Evolutionary conservation across 192 early-diverging fungal species (phyloP), one percentile per base, ranked within the genome.

Genomic region (Coemansia sp.): DNA sequence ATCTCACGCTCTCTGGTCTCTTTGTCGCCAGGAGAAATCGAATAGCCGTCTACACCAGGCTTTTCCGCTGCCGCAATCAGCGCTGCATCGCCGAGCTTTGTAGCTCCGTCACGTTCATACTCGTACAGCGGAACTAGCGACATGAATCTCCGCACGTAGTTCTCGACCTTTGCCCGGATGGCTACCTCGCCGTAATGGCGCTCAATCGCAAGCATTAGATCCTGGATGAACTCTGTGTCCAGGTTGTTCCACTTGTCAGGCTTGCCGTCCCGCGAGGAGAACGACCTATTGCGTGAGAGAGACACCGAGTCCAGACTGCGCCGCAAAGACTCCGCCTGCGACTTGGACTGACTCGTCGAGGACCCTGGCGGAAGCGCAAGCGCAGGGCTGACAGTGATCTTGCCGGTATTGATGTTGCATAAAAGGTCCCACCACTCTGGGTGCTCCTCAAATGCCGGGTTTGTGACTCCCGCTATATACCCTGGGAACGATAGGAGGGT

Each of bases 401-500:
- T 92, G 50, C 93, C 93, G 2, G 94, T 93, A 62, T 89, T 91
- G 60, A 98, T 91, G 69, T 97, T 94, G 73, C 90, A 96, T 19
- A 95, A 81, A n/a, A 98, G 83, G 83, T 98, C 96, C 94, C 94
- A 98, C 93, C 94, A 94, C 52, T 86, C 81, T 13, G 90, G 84
- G 34, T 94, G 89, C 66, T 96, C 92, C 67, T 96, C 94, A 80
- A 97, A 95, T 1, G 91, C 85, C n/a, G 92, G 91, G 74, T 98
- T 96, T 0, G 96, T 96, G 10, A 96, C 94, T 15, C 96, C 96
- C 4, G 96, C 96, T 74, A 98, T 94, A 73, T 92, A 98, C 6
- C 93, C 94, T 20, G 92, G 84, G 57, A 89, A 88, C 59, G 87
- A 84, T 52, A 94, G 83, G 25, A 98, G 81, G 62, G 87, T 84